These are phyloP conservation scores for Starmerella asiatica DNA, from an alignment of 805 yeast species.

Conservation along the genomic window DNA sequence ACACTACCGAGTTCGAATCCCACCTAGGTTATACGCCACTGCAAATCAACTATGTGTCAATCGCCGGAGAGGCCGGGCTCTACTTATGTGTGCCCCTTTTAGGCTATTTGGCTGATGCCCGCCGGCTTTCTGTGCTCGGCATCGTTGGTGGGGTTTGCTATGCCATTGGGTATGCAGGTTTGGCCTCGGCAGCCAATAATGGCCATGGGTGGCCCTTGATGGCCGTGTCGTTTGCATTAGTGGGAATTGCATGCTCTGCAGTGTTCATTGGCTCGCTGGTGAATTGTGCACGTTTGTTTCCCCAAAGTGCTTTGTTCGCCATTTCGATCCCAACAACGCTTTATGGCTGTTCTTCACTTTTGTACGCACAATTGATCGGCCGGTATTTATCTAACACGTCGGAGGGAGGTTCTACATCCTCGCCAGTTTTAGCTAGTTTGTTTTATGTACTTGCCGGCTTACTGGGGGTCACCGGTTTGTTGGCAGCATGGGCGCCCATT, in stretches of 20 bases:
- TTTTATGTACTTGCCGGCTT: constrained; percentile 19
- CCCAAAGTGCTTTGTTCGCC: constrained; percentile 60
- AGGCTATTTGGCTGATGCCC: constrained; percentile 73
- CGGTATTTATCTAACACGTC: not conserved
- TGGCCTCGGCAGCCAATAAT: constrained; percentile 8
- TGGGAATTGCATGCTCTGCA: constrained; percentile 32
- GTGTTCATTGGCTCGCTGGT: constrained; percentile 27
- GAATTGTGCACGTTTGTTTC: constrained; percentile 82
- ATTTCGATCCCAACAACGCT: constrained; percentile 80
- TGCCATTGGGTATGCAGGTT: constrained; percentile 53
- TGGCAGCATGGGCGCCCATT: constrained; percentile 21
- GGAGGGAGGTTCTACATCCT: not conserved
- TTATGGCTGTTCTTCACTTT: constrained; percentile 68
- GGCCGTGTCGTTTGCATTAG: constrained; percentile 24
- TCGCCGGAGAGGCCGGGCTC: constrained; percentile 64
- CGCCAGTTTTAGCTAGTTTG: constrained; percentile 1
- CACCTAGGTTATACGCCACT: constrained; percentile 51
- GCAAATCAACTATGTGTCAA: constrained; percentile 58
- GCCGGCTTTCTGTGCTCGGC: constrained; percentile 65
- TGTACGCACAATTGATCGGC: constrained; percentile 47
- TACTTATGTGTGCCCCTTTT: constrained; percentile 70
- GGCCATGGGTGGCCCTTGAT: constrained; percentile 18
- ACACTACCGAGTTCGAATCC: constrained; percentile 52
- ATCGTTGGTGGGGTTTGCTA: constrained; percentile 46
- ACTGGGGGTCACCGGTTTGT: constrained; percentile 19